phyloP scores from a whole-genome alignment of 352 stramenopile genomes.

The Plasmopara halstedii region DNA sequence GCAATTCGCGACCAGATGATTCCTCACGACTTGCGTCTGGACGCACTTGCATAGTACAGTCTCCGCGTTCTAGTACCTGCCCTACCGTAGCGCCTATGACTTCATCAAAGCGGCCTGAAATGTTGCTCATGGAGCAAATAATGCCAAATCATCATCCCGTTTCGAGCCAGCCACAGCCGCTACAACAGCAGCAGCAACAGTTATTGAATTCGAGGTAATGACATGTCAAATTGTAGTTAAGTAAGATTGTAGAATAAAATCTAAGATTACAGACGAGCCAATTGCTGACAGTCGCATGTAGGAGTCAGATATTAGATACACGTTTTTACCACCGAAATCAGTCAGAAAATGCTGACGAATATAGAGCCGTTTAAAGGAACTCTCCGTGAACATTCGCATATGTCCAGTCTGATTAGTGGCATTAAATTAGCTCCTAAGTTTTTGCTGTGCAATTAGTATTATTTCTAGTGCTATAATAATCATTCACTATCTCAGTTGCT shows the following conservation, averaged over 20 bases:
- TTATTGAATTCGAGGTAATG: slow-evolving; percentile 36
- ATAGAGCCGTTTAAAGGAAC: no score
- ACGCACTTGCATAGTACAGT: slow-evolving; percentile 10
- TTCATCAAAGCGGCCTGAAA: slow-evolving; percentile 24
- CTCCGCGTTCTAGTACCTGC: slow-evolving; percentile 8
- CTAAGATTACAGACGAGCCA: no score
- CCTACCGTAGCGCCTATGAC: slow-evolving; percentile 4
- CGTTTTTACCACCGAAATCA: no score
- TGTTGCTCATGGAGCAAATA: slow-evolving; percentile 30
- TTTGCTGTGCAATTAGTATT: no score
- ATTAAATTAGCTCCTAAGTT: no score
- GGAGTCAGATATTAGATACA: no score
- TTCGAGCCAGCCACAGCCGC: slow-evolving; percentile 20
- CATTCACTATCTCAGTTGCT: no score
- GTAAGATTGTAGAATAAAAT: slow-evolving; percentile 36
- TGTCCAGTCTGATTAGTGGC: no score
- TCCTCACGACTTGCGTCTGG: slow-evolving; percentile 26
- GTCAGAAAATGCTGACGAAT: no score
- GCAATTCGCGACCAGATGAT: slow-evolving; percentile 21
- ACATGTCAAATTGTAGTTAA: slow-evolving; percentile 37
- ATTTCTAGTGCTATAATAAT: no score
- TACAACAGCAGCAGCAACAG: slow-evolving; percentile 26
- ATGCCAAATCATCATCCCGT: slow-evolving; percentile 18
- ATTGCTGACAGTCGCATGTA: no score
- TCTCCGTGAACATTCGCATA: no score